Evolutionary conservation across 1,139 yeast genomes (phyloP).

Genomic region (Blastobotrys arbuscula): DNA sequence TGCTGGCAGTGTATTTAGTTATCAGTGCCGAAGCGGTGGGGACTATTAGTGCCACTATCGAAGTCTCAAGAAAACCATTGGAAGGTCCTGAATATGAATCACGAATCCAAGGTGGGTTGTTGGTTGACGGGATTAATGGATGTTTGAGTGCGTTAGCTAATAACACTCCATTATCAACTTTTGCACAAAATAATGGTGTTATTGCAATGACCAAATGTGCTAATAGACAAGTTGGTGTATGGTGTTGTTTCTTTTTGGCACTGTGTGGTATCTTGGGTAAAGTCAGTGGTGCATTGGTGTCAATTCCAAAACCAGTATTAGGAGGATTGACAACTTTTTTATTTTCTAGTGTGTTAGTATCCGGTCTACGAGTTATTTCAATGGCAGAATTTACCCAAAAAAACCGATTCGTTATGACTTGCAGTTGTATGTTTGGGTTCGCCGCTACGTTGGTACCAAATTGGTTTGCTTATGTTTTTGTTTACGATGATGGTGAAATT

Average conservation of each 20-base stretch:
- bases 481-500: slow-evolving; percentile 45
- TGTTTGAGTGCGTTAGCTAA: slow-evolving; percentile 58
- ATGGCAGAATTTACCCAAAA: slow-evolving; percentile 71
- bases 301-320: slow-evolving; percentile 77
- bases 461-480: slow-evolving; percentile 74
- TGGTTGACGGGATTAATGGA: slow-evolving; percentile 74
- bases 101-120: slow-evolving; percentile 85
- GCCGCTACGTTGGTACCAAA: slow-evolving; percentile 69
- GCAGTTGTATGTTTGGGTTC: slow-evolving; percentile 68
- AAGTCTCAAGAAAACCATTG: slow-evolving; percentile 77
- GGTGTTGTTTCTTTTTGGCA: slow-evolving; percentile 78
- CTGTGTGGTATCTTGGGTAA: slow-evolving; percentile 85
- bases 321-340: slow-evolving; percentile 93
- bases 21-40: slow-evolving; percentile 90
- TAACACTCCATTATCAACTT: slow-evolving; percentile 78
- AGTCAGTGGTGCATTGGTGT: slow-evolving; percentile 81
- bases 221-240: slow-evolving; percentile 76
- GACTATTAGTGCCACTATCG: slow-evolving; percentile 88
- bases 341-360: slow-evolving; percentile 82
- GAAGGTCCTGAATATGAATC: slow-evolving; percentile 77
- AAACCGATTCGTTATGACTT: slow-evolving; percentile 78
- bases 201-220: slow-evolving; percentile 89
- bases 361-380: slow-evolving; percentile 78
- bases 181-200: slow-evolving; percentile 93
- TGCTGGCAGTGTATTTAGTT: slow-evolving; percentile 72